Evolutionary conservation across 495 filamentous ascomycete species (phyloP).

Genomic region (Hypoxylon fragiforme): DNA sequence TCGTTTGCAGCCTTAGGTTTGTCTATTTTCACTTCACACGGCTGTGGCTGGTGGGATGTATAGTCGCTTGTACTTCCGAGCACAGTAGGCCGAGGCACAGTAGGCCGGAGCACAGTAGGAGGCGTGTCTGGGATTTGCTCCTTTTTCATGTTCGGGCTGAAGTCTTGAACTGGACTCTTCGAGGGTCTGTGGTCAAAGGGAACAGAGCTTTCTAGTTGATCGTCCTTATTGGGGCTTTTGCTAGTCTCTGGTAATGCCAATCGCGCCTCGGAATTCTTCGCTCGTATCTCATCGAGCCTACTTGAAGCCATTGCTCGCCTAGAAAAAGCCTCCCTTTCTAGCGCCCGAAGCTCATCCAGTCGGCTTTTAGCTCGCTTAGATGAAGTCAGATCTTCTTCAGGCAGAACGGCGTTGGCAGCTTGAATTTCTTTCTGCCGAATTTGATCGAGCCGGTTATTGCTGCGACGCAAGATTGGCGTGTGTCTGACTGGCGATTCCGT

Average conservation of each 20-base stretch:
- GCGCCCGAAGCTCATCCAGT: conserved; percentile 59
- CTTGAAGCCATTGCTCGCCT: conserved; percentile 61
- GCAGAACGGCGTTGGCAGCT: conserved; percentile 30
- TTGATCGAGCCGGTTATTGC: conserved; percentile 47
- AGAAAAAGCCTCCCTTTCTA: conserved; percentile 63
- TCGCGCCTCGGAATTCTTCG: conserved; percentile 52
- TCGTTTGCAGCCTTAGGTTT: conserved; percentile 1
- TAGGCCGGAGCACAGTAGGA: conserved; percentile 55
- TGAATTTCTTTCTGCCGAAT: conserved; percentile 47
- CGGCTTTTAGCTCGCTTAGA: conserved; percentile 39
- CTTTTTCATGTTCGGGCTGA: conserved; percentile 38
- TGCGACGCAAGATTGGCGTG: conserved; percentile 12
- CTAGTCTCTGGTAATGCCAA: conserved; percentile 33
- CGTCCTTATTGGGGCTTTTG: conserved; percentile 7
- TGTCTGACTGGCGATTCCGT: conserved; percentile 11
- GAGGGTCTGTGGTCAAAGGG: conserved; percentile 16
- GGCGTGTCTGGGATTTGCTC: conserved; percentile 50
- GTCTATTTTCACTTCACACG: neutral
- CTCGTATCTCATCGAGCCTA: conserved; percentile 60
- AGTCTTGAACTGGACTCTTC: conserved; percentile 37
- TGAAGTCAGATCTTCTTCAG: conserved; percentile 22
- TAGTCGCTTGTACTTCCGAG: conserved; percentile 39
- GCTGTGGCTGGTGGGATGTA: neutral
- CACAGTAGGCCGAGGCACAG: conserved; percentile 55
- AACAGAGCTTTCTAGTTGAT: conserved; percentile 8